A percentile compares a stretch with the other conserved stretches of the same genome.
Evolutionary conservation across 495 filamentous ascomycete species (phyloP).

Genomic region (Penicillium verhagenii): DNA sequence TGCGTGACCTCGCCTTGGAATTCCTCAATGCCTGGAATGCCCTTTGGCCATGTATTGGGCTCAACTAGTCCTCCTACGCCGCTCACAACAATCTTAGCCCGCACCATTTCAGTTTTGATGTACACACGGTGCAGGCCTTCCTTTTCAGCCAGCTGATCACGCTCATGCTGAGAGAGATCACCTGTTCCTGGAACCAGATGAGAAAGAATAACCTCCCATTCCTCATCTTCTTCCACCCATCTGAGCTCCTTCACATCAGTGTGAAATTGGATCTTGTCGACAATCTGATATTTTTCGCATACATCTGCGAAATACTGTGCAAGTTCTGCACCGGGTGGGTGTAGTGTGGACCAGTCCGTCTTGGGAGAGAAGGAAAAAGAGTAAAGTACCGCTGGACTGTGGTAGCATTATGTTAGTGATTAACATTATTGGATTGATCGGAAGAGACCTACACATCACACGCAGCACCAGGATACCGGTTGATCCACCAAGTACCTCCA

Average conservation of each 20-base stretch:
- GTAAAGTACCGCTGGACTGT: constrained; percentile 57
- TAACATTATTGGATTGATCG: not conserved
- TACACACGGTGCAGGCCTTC: constrained; percentile 40
- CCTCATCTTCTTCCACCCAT: constrained; percentile 49
- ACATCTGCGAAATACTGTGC: constrained; percentile 58
- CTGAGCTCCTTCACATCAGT: constrained; percentile 49
- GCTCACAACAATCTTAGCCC: constrained; percentile 57
- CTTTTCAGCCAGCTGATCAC: constrained; percentile 24
- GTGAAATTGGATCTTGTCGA: constrained; percentile 59
- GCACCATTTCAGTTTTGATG: constrained; percentile 42
- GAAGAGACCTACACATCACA: constrained; percentile 43
- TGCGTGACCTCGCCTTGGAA: constrained; percentile 59
- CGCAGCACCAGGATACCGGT: constrained; percentile 64
- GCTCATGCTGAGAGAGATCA: constrained; percentile 37
- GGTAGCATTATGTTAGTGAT: constrained; percentile 10
- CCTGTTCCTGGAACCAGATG: constrained; percentile 54
- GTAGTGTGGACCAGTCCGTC: constrained; percentile 53
- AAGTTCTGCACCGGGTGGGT: constrained; percentile 57
- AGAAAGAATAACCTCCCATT: constrained; percentile 55
- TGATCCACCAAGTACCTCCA: constrained; percentile 69
- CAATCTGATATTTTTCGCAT: constrained; percentile 56
- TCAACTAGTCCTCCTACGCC: constrained; percentile 56
- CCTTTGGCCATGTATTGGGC: constrained; percentile 48
- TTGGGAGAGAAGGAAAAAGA: constrained; percentile 63
- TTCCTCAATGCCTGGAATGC: constrained; percentile 51